A percentile compares a stretch with the other conserved stretches of the same genome.
These are phyloP conservation scores for Vigna nakashimae DNA, from an alignment of 306 rosid genomes.

Conservation along the genomic window DNA sequence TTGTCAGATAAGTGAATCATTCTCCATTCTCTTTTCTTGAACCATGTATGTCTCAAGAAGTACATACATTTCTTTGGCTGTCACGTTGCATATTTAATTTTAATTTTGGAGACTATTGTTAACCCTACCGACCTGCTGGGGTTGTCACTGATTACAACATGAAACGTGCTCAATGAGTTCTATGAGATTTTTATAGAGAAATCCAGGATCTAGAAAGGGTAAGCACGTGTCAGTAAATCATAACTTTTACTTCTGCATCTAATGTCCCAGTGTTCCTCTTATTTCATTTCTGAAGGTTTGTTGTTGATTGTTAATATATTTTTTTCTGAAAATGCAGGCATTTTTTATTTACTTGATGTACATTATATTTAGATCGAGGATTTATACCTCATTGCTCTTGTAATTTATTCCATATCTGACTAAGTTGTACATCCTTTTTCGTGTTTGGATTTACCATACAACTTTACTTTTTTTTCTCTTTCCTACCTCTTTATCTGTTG, in stretches of 20 bases:
- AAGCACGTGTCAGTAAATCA: not conserved
- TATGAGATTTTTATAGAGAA: not conserved
- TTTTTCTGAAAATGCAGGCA: not conserved
- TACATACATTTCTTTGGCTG: not conserved
- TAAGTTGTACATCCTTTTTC: not conserved
- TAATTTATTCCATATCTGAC: not conserved
- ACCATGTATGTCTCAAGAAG: slow-evolving; percentile 4
- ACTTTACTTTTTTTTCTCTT: not conserved
- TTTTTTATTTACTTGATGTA: slow-evolving; percentile 4
- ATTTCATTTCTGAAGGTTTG: slow-evolving; percentile 7
- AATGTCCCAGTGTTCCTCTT: slow-evolving; percentile 4
- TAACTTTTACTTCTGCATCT: too few relatives aligned
- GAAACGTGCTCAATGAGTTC: slow-evolving; percentile 20
- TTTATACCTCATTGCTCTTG: not conserved
- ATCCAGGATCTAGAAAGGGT: slow-evolving; percentile 13
- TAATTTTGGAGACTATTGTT: not conserved
- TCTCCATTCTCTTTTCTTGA: slow-evolving; percentile 17
- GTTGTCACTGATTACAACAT: not conserved
- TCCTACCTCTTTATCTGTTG: slow-evolving; percentile 20
- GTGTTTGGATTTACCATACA: not conserved
- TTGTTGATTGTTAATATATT: not conserved
- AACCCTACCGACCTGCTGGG: not conserved
- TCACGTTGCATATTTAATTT: slow-evolving; percentile 2
- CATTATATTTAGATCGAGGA: not conserved
- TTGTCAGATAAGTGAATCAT: slow-evolving; percentile 18